Percentiles rank a stretch among this genome's conserved stretches.
These are phyloP conservation scores for Bipolaris victoriae DNA, from an alignment of 2,329 filamentous ascomycete species.

Conservation along the genomic window DNA sequence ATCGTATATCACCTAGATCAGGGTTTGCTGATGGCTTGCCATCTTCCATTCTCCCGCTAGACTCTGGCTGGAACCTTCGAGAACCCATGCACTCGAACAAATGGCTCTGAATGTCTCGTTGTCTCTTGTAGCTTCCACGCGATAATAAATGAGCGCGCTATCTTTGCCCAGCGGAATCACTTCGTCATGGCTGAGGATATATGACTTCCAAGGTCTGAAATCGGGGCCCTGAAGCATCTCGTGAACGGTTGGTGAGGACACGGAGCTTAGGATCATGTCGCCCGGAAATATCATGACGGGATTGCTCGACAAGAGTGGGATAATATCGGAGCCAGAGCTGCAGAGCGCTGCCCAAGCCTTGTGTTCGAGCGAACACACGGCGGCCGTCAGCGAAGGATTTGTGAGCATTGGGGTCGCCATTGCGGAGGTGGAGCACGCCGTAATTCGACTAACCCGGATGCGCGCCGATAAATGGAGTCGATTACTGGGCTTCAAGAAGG, in stretches of 20 bases:
- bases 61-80: conserved; percentile 21
- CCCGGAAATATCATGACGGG: conserved; percentile 52
- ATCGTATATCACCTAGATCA: conserved; percentile 19
- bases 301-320: conserved; percentile 41
- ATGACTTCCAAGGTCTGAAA: conserved; percentile 33
- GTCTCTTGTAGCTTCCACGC: conserved; percentile 29
- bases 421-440: background rate
- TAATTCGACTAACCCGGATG: background rate
- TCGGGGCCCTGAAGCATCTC: conserved; percentile 28
- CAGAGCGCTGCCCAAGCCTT: conserved; percentile 48
- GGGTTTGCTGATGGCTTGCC: conserved; percentile 39
- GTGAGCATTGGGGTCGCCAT: conserved; percentile 26
- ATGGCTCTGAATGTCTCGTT: conserved; percentile 30
- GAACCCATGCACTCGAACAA: conserved; percentile 37
- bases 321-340: conserved; percentile 38
- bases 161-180: conserved; percentile 32
- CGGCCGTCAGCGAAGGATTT: conserved; percentile 33
- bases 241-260: conserved; percentile 34
- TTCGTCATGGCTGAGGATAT: conserved; percentile 38
- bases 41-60: conserved; percentile 33
- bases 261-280: conserved; percentile 44
- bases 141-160: conserved; percentile 35
- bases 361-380: conserved; percentile 41
- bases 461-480: background rate
- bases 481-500: background rate